These are phyloP conservation scores for Chaetomidium leptoderma DNA, from an alignment of 495 filamentous ascomycete species.

Conservation along the genomic window DNA sequence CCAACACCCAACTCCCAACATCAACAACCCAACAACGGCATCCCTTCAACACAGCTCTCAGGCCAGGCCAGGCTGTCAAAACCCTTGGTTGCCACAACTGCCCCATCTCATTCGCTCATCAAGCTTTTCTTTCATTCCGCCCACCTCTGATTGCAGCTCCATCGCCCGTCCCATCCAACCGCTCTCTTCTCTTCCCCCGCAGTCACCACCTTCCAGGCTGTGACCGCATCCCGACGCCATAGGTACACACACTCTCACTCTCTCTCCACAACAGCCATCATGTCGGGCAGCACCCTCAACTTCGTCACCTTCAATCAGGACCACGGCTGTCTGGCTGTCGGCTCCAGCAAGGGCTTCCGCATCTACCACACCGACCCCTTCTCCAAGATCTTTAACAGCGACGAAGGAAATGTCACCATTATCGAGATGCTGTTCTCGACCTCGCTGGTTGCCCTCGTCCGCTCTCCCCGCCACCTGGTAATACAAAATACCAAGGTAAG, in stretches of 20 bases:
- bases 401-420: constrained; percentile 87
- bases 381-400: constrained; percentile 84
- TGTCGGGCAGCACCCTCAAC: constrained; percentile 69
- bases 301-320: constrained; percentile 99
- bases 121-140: not conserved
- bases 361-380: constrained; percentile 96
- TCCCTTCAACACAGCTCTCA: too few relatives aligned
- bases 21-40: too few relatives aligned
- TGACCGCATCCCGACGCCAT: not conserved
- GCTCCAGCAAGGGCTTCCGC: constrained; percentile 86
- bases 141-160: not conserved
- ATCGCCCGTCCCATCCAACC: not conserved
- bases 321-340: constrained; percentile 92
- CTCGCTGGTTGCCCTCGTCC: constrained; percentile 88
- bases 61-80: not conserved
- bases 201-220: not conserved
- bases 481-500: constrained; percentile 96
- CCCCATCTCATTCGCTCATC: too few relatives aligned
- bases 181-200: not conserved
- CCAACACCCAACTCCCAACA: not conserved
- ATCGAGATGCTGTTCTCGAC: constrained; percentile 99
- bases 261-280: constrained; percentile 26
- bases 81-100: not conserved
- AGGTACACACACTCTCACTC: too few relatives aligned
- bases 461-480: constrained; percentile 82